Evolutionary conservation across 2,329 filamentous ascomycete species (phyloP), one percentile per base, ranked within the genome.

Genomic region (Aspergillus quadricinctus): DNA sequence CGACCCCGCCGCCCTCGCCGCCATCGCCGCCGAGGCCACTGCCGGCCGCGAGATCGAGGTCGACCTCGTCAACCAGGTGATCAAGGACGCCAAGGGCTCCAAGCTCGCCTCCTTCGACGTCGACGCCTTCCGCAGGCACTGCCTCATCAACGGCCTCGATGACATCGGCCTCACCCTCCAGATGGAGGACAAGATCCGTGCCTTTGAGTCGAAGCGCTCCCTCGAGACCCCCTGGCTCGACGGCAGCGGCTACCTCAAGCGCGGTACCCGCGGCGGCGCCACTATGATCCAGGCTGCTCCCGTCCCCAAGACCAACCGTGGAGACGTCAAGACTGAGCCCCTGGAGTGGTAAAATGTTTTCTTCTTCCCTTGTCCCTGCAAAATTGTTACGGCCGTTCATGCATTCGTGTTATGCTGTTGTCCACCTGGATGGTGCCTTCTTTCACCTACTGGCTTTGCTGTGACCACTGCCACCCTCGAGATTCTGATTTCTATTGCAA

Each of bases 121-220:
- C 5, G 93, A 97, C 71, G 85, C 89, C 76, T 97, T 97, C 81
- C 82, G 92, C 72, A 96, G 95, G 78, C 91, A 97, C 78, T 97
- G 93, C 75, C 78, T 97, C 51, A 75, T 96, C 67, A 96, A 97
- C 70, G 93, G 93, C 0, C 85, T 97, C 9, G 93, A 97, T 71
- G 94, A 97, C 66, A 97, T 97, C 68, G 93, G 93, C 37, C 78
- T 97, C 61, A 97, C 93, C 5, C 90, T 97, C 82, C 90, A 95
- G 77, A 84, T 90, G 77, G 92, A 94, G 62, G 88, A 92, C 60
- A 92, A 96, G 82, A 97, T 97, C 70, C 78, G 83, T 56, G 82
- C 82, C 58, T 96, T 94, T 68, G 93, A 97, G 84, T 78, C 79
- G 66, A 87, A 87, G 75, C 85, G 92, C 71, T 88, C 88, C 9